A percentile compares a stretch with the other conserved stretches of the same genome.
Evolutionary conservation across 257 asterid genomes (phyloP).

Genomic region (Jacaranda copaia): DNA sequence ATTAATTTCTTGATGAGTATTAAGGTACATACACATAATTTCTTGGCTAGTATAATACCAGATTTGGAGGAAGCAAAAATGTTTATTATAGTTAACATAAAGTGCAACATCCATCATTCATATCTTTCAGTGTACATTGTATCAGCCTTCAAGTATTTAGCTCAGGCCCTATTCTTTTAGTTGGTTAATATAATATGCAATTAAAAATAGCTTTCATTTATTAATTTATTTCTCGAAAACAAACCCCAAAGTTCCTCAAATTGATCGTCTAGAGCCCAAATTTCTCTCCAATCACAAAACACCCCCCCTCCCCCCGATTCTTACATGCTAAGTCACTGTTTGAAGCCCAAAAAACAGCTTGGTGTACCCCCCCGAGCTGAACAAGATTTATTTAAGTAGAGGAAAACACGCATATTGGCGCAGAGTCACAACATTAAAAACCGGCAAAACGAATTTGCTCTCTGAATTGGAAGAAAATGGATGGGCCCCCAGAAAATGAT

Average conservation of each 20-base stretch:
- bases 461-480: conserved; percentile 58
- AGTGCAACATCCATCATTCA: too few relatives aligned
- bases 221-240: background rate
- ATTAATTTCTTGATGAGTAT: too few relatives aligned
- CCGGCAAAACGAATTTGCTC: background rate
- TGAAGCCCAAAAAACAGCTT: background rate
- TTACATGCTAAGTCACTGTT: conserved; percentile 4
- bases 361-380: background rate
- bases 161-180: too few relatives aligned
- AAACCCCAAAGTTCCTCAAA: background rate
- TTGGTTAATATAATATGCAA: too few relatives aligned
- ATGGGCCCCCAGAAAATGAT: conserved; percentile 83
- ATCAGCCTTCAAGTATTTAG: too few relatives aligned
- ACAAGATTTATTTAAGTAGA: too few relatives aligned
- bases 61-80: too few relatives aligned
- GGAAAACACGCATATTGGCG: background rate
- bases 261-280: background rate
- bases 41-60: too few relatives aligned
- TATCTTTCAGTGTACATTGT: too few relatives aligned
- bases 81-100: too few relatives aligned
- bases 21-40: too few relatives aligned
- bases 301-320: background rate
- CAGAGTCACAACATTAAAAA: too few relatives aligned
- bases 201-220: background rate
- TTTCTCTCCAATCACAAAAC: background rate